Conservation (phyloP, 1,284 basidiomycete genomes). For the Apiotrichum siamense region DNA sequence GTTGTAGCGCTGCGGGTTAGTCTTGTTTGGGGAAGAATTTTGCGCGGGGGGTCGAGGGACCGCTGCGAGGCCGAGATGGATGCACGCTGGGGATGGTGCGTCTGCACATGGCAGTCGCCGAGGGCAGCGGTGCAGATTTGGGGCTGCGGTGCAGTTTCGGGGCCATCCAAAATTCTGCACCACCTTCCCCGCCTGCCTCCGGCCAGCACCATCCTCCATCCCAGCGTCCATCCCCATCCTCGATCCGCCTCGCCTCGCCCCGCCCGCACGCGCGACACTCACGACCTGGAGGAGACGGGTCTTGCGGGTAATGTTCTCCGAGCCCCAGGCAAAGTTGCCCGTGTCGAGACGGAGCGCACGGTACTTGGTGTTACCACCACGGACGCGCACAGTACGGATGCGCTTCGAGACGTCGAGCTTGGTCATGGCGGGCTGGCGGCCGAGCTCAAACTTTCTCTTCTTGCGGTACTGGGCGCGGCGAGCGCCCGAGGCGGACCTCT, state of each 20-base stretch:
- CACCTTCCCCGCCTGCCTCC: neutral
- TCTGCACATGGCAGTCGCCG: too few relatives aligned
- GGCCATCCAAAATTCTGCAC: too few relatives aligned
- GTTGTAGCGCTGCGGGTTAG: slow-evolving; percentile 72
- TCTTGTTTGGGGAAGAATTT: too few relatives aligned
- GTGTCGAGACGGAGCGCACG: slow-evolving; percentile 87
- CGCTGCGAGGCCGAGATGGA: too few relatives aligned
- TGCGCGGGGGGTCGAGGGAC: too few relatives aligned
- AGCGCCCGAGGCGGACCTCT: slow-evolving; percentile 1
- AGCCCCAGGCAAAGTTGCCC: slow-evolving; percentile 96
- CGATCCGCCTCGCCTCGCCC: neutral
- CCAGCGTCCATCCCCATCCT: neutral
- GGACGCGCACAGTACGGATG: slow-evolving; percentile 83
- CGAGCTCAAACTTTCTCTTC: slow-evolving; percentile 98
- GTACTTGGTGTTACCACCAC: slow-evolving; percentile 89
- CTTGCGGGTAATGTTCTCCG: slow-evolving; percentile 84
- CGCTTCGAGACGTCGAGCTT: slow-evolving; percentile 84
- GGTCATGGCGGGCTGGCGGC: slow-evolving; percentile 90
- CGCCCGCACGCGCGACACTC: slow-evolving; percentile 47
- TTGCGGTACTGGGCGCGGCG: slow-evolving; percentile 57
- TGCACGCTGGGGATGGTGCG: too few relatives aligned
- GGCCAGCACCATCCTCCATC: neutral
- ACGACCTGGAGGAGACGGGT: slow-evolving; percentile 91
- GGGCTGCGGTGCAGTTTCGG: too few relatives aligned
- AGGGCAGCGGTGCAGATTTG: too few relatives aligned